phyloP scores from a whole-genome alignment of 441 rosid genomes.

The Corymbia calophylla region DNA sequence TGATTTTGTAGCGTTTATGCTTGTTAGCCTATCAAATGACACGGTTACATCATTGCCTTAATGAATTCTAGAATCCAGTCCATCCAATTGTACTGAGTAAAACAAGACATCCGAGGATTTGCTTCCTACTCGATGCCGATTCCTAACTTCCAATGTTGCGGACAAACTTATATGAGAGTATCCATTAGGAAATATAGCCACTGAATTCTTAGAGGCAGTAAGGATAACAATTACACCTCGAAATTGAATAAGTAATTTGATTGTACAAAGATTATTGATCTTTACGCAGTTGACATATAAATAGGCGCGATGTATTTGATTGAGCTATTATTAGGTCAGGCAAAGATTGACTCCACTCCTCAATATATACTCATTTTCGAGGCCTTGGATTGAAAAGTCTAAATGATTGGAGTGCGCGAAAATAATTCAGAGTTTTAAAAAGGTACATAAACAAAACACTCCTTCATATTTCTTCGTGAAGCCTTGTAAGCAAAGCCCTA shows the following conservation, averaged over 20 bases:
- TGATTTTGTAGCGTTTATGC: not conserved
- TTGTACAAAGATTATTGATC: not conserved
- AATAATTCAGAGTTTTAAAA: no score
- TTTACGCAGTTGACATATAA: not conserved
- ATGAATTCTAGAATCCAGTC: not conserved
- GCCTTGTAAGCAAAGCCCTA: no score
- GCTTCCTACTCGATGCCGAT: not conserved
- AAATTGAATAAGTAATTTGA: not conserved
- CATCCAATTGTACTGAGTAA: not conserved
- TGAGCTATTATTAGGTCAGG: not conserved
- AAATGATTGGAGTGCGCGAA: no score
- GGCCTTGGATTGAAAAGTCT: no score
- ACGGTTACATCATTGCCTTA: not conserved
- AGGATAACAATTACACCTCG: not conserved
- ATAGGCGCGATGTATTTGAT: not conserved
- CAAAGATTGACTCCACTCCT: not conserved
- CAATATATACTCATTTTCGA: no score
- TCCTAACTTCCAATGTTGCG: not conserved
- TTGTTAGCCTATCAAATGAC: not conserved
- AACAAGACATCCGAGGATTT: not conserved
- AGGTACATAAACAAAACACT: no score
- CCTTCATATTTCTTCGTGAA: no score
- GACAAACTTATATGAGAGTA: not conserved
- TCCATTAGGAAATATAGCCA: not conserved
- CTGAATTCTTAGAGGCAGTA: not conserved